These are phyloP conservation scores for Entomophthora muscae DNA, from an alignment of 371 early-diverging fungal species.

Conservation along the genomic window DNA sequence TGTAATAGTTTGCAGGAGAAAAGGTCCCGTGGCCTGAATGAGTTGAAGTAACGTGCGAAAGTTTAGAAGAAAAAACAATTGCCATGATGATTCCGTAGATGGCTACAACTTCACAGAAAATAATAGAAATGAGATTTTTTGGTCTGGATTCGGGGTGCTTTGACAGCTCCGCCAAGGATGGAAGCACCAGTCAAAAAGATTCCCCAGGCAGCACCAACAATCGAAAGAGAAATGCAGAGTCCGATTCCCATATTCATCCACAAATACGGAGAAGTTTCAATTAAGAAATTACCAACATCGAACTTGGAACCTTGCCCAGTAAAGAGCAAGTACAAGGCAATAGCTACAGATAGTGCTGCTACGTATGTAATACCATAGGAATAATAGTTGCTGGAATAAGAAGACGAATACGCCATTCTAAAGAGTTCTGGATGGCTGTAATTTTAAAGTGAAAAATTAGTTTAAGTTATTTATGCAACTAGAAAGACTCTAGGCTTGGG, in stretches of 20 bases:
- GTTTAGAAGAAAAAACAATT: conserved; percentile 82
- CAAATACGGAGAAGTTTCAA: conserved; percentile 65
- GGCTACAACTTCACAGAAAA: conserved; percentile 97
- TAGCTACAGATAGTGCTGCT: conserved; percentile 6
- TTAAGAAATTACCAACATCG: conserved; percentile 61
- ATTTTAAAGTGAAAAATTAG: no score
- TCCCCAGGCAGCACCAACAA: conserved; percentile 96
- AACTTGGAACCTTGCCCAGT: conserved; percentile 75
- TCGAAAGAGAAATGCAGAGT: conserved; percentile 73
- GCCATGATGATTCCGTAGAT: conserved; percentile 97
- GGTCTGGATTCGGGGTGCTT: conserved; percentile 83
- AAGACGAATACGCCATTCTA: neutral
- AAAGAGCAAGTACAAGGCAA: conserved; percentile 62
- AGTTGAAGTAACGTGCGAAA: conserved; percentile 25
- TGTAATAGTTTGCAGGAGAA: conserved; percentile 37
- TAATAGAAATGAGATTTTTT: conserved; percentile 89
- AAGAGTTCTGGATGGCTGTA: neutral
- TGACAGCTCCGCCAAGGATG: conserved; percentile 82
- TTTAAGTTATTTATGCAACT: no score
- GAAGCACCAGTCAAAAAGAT: conserved; percentile 85
- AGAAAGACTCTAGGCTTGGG: no score
- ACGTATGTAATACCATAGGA: neutral
- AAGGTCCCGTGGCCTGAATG: conserved; percentile 2
- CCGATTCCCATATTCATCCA: conserved; percentile 80
- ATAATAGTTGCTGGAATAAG: neutral